Evolutionary conservation across 2,329 filamentous ascomycete genomes (phyloP).

Genomic region (Trichoderma oligosporum): DNA sequence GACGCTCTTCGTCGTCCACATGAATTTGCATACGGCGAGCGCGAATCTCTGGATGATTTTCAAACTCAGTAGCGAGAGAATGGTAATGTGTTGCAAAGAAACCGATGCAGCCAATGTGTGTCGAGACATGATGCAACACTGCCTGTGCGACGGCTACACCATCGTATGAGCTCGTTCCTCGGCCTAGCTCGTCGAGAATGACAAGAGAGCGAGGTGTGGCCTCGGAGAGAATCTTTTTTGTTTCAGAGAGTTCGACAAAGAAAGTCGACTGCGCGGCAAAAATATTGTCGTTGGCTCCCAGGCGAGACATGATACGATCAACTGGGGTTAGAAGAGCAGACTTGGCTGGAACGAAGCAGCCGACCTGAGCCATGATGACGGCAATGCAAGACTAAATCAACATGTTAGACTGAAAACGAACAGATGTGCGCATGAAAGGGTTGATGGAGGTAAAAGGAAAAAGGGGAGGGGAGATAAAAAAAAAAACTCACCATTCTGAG

Average conservation of each 20-base stretch:
- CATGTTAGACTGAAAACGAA: conserved; percentile 25
- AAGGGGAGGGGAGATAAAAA: no score
- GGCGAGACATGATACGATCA: conserved; percentile 96
- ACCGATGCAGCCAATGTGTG: conserved; percentile 86
- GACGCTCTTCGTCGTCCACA: conserved; percentile 76
- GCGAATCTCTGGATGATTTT: conserved; percentile 79
- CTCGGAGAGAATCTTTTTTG: conserved; percentile 94
- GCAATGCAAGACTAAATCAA: conserved; percentile 74
- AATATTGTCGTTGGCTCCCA: conserved; percentile 98
- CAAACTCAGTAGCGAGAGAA: conserved; percentile 86
- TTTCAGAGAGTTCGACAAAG: conserved; percentile 95
- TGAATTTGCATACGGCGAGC: conserved; percentile 91
- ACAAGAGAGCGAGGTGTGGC: conserved; percentile 91
- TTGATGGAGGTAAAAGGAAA: no score
- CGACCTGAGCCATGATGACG: conserved; percentile 96
- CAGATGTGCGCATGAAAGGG: not conserved
- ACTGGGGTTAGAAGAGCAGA: conserved; percentile 83
- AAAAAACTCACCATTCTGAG: conserved; percentile 72
- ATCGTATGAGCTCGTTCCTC: conserved; percentile 92
- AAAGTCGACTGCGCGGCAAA: conserved; percentile 97
- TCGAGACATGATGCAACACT: conserved; percentile 92
- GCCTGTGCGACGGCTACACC: conserved; percentile 95
- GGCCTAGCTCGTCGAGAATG: conserved; percentile 92
- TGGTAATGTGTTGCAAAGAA: conserved; percentile 99
- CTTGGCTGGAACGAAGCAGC: conserved; percentile 82